phyloP scores from a whole-genome alignment of 2,329 filamentous ascomycete genomes.

The Coleophoma cylindrospora region DNA sequence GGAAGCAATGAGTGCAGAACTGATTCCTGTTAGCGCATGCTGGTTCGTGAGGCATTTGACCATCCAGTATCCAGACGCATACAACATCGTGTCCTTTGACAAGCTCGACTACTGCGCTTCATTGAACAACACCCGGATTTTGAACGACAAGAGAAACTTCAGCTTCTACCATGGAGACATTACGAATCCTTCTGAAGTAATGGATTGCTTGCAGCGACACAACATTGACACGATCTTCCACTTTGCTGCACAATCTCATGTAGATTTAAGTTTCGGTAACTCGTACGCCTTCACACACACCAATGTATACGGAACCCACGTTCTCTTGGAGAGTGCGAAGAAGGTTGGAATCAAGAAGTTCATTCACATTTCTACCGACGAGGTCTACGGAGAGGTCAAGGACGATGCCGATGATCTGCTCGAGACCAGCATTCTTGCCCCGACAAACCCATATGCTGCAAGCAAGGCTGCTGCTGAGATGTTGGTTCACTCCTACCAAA shows the following conservation, averaged over 20 bases:
- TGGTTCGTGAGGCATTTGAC: constrained; percentile 79
- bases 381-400: constrained; percentile 78
- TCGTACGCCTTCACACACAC: constrained; percentile 77
- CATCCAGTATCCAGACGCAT: constrained; percentile 66
- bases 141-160: constrained; percentile 67
- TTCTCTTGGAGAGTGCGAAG: constrained; percentile 71
- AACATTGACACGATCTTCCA: constrained; percentile 77
- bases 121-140: constrained; percentile 69
- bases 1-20: constrained; percentile 4
- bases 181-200: constrained; percentile 64
- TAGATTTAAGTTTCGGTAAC: constrained; percentile 78
- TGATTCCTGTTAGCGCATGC: constrained; percentile 55
- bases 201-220: constrained; percentile 65
- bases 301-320: constrained; percentile 81
- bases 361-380: constrained; percentile 79
- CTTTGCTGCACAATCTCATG: constrained; percentile 82
- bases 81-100: constrained; percentile 79
- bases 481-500: constrained; percentile 82
- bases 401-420: constrained; percentile 66
- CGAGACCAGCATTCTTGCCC: constrained; percentile 69
- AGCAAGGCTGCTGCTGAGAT: constrained; percentile 80
- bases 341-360: constrained; percentile 67
- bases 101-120: constrained; percentile 81
- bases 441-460: constrained; percentile 78
- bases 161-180: constrained; percentile 77